Conservation (phyloP, 352 stramenopile species). For the Globisporangium orthogonon region DNA sequence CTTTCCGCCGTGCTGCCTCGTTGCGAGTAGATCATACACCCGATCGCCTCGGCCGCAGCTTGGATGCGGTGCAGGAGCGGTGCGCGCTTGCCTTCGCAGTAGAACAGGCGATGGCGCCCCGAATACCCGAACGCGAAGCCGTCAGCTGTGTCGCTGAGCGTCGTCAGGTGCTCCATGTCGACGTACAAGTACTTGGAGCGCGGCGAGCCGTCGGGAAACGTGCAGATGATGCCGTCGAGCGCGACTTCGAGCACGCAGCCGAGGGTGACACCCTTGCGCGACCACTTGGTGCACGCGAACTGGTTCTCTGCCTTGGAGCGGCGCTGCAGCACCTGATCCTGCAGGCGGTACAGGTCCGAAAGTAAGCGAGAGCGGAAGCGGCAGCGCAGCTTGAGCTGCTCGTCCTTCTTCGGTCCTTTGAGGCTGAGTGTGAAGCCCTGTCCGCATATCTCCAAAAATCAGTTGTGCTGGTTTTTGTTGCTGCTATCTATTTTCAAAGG, state of each 20-base stretch:
- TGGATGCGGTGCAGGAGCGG: conserved; percentile 54
- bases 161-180: conserved; percentile 70
- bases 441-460: too few relatives aligned
- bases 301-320: conserved; percentile 24
- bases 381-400: conserved; percentile 75
- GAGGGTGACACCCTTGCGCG: conserved; percentile 32
- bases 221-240: conserved; percentile 48
- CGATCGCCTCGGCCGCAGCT: conserved; percentile 45
- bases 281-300: conserved; percentile 64
- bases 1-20: conserved; percentile 28
- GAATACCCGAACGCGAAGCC: conserved; percentile 64
- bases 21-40: conserved; percentile 38
- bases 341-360: conserved; percentile 73
- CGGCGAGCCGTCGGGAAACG: conserved; percentile 26
- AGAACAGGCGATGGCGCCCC: conserved; percentile 65
- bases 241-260: conserved; percentile 51
- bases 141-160: conserved; percentile 43
- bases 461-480: background rate
- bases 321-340: conserved; percentile 40
- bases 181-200: conserved; percentile 78
- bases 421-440: conserved; percentile 53
- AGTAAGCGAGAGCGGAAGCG: conserved; percentile 68
- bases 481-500: background rate
- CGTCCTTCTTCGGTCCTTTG: conserved; percentile 77
- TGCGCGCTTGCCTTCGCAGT: conserved; percentile 40